Evolutionary conservation across 2,329 filamentous ascomycete species (phyloP).

Genomic region (Colletotrichum orchidophilum): DNA sequence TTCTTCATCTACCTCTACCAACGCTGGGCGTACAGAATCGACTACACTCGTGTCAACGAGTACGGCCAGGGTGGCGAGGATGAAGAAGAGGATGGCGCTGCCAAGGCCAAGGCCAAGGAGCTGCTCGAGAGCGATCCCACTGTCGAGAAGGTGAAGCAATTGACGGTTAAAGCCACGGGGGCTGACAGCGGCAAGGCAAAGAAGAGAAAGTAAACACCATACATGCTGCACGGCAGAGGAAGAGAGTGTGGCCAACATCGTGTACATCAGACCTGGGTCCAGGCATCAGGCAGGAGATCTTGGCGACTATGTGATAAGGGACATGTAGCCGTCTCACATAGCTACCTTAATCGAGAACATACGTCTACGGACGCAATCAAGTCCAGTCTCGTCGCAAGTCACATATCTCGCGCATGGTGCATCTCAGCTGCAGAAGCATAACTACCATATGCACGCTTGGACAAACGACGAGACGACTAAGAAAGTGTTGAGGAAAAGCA

Average conservation of each 20-base stretch:
- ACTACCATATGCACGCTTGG: conserved; percentile 25
- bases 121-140: conserved; percentile 47
- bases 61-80: conserved; percentile 99
- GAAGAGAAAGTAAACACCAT: conserved; percentile 50
- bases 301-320: neutral
- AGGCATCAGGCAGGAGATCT: neutral
- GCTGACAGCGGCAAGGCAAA: conserved; percentile 56
- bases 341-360: neutral
- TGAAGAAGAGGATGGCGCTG: conserved; percentile 65
- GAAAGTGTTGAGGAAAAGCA: conserved; percentile 26
- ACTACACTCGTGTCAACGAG: conserved; percentile 93
- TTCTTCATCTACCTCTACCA: conserved; percentile 99
- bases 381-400: neutral
- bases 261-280: conserved; percentile 1
- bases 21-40: conserved; percentile 89
- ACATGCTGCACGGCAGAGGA: neutral
- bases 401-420: neutral
- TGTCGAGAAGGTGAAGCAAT: conserved; percentile 41
- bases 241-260: neutral
- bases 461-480: conserved; percentile 5
- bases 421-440: conserved; percentile 12
- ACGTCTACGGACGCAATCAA: neutral
- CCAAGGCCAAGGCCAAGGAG: conserved; percentile 45
- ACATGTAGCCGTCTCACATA: neutral
- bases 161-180: conserved; percentile 56